phyloP scores from a whole-genome alignment of 768 basidiomycete species.

The Boletales sp. region DNA sequence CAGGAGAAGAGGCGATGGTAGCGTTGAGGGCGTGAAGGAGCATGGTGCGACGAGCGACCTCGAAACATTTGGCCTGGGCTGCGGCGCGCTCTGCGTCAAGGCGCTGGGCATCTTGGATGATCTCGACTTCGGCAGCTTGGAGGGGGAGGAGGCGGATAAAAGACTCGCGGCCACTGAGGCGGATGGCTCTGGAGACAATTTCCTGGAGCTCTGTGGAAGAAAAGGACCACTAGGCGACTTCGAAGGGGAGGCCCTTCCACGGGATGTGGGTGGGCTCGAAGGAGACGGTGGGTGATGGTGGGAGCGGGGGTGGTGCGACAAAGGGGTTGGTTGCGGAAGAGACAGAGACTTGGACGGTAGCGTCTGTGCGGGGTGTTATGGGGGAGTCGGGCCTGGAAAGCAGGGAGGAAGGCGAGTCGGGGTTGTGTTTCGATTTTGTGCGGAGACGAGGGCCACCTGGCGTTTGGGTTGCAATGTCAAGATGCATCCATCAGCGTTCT shows the following conservation, averaged over 20 bases:
- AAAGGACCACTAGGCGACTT: constrained; percentile 63
- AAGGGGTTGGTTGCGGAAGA: constrained; percentile 21
- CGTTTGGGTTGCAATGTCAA: constrained; percentile 4
- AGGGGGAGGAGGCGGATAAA: constrained; percentile 68
- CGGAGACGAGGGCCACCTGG: constrained; percentile 23
- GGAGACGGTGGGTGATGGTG: constrained; percentile 47
- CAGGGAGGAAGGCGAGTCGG: background rate
- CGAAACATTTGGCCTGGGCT: constrained; percentile 65
- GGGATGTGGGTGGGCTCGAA: constrained; percentile 57
- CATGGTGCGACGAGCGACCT: constrained; percentile 64
- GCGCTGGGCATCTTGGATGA: constrained; percentile 58
- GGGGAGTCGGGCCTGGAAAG: constrained; percentile 1
- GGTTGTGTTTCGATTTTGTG: constrained; percentile 10
- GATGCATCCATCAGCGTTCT: too few relatives aligned
- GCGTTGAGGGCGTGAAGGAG: constrained; percentile 67
- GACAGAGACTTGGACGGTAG: constrained; percentile 10
- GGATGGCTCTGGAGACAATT: constrained; percentile 69
- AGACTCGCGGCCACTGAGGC: constrained; percentile 62
- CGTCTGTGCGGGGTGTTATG: constrained; percentile 5
- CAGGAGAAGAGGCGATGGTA: constrained; percentile 25
- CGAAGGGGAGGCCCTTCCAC: constrained; percentile 67
- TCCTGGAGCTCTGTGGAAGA: constrained; percentile 56
- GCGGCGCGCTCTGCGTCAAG: constrained; percentile 48
- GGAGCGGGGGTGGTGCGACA: constrained; percentile 31
- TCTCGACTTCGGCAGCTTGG: constrained; percentile 54